phyloP scores from a whole-genome alignment of 116 monocot genomes.

The Papilionanthe hybrid region DNA sequence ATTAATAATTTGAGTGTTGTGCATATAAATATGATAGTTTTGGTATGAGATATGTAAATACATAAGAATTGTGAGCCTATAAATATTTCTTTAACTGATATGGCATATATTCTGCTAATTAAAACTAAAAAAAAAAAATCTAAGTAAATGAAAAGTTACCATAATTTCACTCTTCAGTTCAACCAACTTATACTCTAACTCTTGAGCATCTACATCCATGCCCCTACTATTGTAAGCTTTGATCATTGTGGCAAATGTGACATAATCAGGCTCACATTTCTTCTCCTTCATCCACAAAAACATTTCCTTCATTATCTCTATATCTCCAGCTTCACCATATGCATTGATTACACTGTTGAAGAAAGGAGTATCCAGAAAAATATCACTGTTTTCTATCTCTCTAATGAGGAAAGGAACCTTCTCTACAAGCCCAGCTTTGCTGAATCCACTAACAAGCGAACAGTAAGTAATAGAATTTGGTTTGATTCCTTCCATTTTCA shows the following conservation, averaged over 20 bases:
- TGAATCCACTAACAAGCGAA: constrained; percentile 67
- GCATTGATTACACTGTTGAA: constrained; percentile 89
- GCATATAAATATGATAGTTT: too few species aligned
- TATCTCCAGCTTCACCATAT: constrained; percentile 68
- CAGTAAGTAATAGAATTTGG: constrained; percentile 89
- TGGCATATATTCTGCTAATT: background rate
- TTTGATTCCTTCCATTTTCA: constrained; percentile 82
- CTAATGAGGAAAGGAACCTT: constrained; percentile 65
- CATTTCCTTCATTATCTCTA: constrained; percentile 84
- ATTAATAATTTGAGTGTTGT: too few species aligned
- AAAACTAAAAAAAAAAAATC: background rate
- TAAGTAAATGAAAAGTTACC: constrained; percentile 22
- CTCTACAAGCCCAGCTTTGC: constrained; percentile 47
- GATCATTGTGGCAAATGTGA: constrained; percentile 70
- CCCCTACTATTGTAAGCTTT: constrained; percentile 48
- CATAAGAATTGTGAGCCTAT: too few species aligned
- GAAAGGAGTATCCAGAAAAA: constrained; percentile 69
- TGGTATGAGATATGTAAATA: too few species aligned
- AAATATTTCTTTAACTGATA: background rate
- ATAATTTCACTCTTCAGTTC: constrained; percentile 17
- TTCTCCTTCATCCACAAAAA: constrained; percentile 69
- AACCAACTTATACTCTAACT: constrained; percentile 32
- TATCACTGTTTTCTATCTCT: constrained; percentile 78
- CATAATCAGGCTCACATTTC: constrained; percentile 61
- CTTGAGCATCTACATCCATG: constrained; percentile 57